Evolutionary conservation across 768 basidiomycete genomes (phyloP), one percentile per base, ranked within the genome.

Genomic region (Pleurotus tuber-regium): DNA sequence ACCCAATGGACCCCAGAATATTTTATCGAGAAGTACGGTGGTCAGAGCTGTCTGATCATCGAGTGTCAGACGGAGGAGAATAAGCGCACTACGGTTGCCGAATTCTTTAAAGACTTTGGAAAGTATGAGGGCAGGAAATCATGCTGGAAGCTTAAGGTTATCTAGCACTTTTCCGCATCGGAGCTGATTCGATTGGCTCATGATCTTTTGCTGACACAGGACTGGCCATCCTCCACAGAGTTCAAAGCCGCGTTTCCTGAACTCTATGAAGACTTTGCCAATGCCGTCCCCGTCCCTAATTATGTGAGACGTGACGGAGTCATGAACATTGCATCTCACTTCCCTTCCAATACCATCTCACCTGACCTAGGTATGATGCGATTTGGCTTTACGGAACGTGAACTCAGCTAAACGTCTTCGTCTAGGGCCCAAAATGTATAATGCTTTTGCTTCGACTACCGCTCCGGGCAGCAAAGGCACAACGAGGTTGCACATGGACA

Each of bases 381-480:
- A 23, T 57, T 40, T 63, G 54, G 43, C 58, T 58, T 30, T 52
- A 51, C 43, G 58, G 46, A 26, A 50, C 11, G n/a, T 7, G 26
- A 16, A 18, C 41, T 28, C 28, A 12, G 33, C n/a, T 26, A 4
- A 28, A 4, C 31, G n/a, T 48, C 38, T 39, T 59, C 16, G 60
- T 60, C 59, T 65, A 85, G 92, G 92, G 2, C 94, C 94, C 1
- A 97, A 96, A 70, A 89, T 95, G 90, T 97, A 97, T 68, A 94
- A 92, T 57, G 90, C 93, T 0, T 84, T 92, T 71, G 83, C 84
- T 8, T 87, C 87, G 3, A 77, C 73, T 33, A 84, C 88, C 59
- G 64, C 68, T 3, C 64, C 72, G 25, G 87, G 87, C 3, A 88
- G 83, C 61, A 86, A 88, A 59, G 93, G 94, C 1, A 85, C 90